Conservation (phyloP, 78 protist genomes). For the Cavenderia fasciculata region DNA sequence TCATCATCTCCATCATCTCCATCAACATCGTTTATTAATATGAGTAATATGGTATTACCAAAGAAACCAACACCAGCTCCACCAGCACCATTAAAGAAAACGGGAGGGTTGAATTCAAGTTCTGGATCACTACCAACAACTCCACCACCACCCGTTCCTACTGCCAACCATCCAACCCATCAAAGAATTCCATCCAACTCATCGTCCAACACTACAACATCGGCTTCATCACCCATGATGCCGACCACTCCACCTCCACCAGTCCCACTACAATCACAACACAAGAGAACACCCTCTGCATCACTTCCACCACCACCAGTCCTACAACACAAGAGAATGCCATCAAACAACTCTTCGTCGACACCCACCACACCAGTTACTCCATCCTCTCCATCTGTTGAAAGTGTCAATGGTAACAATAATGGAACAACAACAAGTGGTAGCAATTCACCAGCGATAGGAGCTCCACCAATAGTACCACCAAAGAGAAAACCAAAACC, state of each 20-base stretch:
- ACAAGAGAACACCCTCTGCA: not conserved
- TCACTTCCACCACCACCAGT: slow-evolving; percentile 15
- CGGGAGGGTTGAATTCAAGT: no score
- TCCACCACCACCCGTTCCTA: not conserved
- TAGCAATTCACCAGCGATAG: no score
- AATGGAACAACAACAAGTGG: no score
- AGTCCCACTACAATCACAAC: slow-evolving; percentile 5
- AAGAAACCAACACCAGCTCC: no score
- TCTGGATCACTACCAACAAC: not conserved
- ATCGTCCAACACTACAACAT: not conserved
- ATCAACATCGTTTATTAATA: no score
- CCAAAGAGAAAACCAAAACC: slow-evolving; percentile 9
- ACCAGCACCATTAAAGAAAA: no score
- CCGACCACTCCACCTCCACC: slow-evolving; percentile 22
- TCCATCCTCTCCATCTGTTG: not conserved
- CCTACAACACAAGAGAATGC: slow-evolving; percentile 1
- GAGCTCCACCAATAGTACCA: slow-evolving; percentile 29
- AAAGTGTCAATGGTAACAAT: no score
- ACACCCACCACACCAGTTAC: not conserved
- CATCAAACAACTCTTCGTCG: not conserved
- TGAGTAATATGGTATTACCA: no score
- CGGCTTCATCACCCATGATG: not conserved
- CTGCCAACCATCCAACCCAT: not conserved
- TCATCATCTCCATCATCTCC: no score
- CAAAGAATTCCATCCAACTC: not conserved